These are phyloP conservation scores for Nitzschia palea DNA, from an alignment of 108 stramenopile genomes.

Conservation along the genomic window DNA sequence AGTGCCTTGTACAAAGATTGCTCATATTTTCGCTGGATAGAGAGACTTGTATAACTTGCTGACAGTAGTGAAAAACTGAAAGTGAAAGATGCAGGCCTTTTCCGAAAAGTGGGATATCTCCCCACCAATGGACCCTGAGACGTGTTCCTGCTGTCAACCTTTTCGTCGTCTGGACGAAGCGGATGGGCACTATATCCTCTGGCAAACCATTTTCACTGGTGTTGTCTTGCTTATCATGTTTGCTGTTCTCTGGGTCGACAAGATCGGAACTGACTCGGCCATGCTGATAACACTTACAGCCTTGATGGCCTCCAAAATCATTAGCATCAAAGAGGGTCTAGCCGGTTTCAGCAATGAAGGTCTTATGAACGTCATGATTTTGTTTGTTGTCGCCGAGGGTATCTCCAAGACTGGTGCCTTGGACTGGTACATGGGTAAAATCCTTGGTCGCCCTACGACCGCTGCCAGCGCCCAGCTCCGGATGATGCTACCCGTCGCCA, in stretches of 20 bases:
- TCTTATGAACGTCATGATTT: conserved; percentile 76
- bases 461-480: conserved; percentile 69
- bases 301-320: conserved; percentile 72
- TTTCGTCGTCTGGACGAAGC: no score
- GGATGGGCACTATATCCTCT: conserved; percentile 20
- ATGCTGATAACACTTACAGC: conserved; percentile 70
- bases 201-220: conserved; percentile 63
- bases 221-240: conserved; percentile 69
- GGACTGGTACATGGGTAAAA: conserved; percentile 87
- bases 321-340: conserved; percentile 66
- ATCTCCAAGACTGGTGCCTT: conserved; percentile 81
- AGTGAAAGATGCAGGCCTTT: no score
- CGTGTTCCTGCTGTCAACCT: no score
- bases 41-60: no score
- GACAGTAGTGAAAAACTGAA: no score
- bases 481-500: conserved; percentile 64
- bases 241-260: conserved; percentile 58
- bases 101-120: no score
- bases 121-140: no score
- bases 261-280: conserved; percentile 64
- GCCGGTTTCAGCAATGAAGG: conserved; percentile 85
- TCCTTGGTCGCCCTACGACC: conserved; percentile 67
- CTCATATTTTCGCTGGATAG: no score
- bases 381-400: conserved; percentile 86
- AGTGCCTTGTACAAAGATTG: no score